phyloP scores from a whole-genome alignment of 2,329 filamentous ascomycete genomes.

The Epichloe coenophiala region DNA sequence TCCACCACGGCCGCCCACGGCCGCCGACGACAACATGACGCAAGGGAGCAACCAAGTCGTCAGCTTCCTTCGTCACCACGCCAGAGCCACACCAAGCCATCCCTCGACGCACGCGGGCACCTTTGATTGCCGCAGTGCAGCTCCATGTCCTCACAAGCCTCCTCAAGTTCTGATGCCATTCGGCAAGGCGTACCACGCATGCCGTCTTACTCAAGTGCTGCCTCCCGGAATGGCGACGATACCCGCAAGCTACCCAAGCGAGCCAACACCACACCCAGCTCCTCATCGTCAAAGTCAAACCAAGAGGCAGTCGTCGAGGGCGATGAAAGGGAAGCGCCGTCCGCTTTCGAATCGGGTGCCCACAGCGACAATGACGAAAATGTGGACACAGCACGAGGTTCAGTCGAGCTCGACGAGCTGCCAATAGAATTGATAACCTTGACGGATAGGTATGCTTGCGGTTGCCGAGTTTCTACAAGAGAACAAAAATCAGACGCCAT shows the following conservation, averaged over 20 bases:
- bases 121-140: constrained; percentile 11
- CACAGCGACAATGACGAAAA: constrained; percentile 30
- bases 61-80: background rate
- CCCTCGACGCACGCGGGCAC: constrained; percentile 1
- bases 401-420: constrained; percentile 72
- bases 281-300: constrained; percentile 8
- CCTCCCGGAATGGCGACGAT: constrained; percentile 16
- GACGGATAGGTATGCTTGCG: constrained; percentile 57
- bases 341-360: constrained; percentile 36
- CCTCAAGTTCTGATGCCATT: constrained; percentile 15
- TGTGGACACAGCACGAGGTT: constrained; percentile 34
- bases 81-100: background rate
- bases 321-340: constrained; percentile 21
- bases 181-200: constrained; percentile 18
- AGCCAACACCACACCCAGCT: constrained; percentile 33
- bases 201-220: constrained; percentile 17
- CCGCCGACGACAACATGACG: background rate
- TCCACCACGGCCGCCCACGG: no score
- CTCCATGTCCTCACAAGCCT: constrained; percentile 21
- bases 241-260: constrained; percentile 25
- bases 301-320: constrained; percentile 9
- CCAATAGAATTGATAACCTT: constrained; percentile 88
- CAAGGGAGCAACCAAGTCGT: background rate
- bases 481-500: background rate
- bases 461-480: background rate